Evolutionary conservation across 305 asterid genomes (phyloP).

Genomic region (Coffea humblotiana): DNA sequence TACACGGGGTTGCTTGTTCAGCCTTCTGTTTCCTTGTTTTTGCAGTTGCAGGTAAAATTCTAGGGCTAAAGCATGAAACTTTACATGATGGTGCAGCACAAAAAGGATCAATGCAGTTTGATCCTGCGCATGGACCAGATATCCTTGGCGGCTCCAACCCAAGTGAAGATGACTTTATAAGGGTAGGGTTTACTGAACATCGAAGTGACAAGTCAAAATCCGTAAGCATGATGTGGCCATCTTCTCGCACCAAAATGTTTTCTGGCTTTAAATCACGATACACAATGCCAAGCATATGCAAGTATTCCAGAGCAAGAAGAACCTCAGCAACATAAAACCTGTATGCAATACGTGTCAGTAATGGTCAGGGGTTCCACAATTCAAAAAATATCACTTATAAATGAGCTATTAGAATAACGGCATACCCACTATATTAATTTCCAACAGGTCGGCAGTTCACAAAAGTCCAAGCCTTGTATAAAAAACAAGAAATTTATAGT

Average conservation of each 20-base stretch:
- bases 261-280: conserved; percentile 94
- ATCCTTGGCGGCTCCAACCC: conserved; percentile 63
- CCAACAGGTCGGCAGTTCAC: background rate
- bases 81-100: conserved; percentile 82
- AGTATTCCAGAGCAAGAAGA: conserved; percentile 85
- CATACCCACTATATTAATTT: background rate
- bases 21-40: conserved; percentile 56
- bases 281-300: conserved; percentile 93
- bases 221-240: conserved; percentile 94
- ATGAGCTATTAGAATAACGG: background rate
- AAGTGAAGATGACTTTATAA: conserved; percentile 47
- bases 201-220: conserved; percentile 91
- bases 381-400: background rate
- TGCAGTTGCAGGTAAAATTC: conserved; percentile 53
- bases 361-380: background rate
- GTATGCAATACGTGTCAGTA: conserved; percentile 21
- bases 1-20: conserved; percentile 42
- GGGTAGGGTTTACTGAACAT: conserved; percentile 83
- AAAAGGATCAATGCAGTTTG: conserved; percentile 94
- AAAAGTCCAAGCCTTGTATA: background rate
- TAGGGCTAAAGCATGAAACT: conserved; percentile 86
- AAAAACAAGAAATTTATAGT: background rate
- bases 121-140: conserved; percentile 89
- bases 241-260: conserved; percentile 85
- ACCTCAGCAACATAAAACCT: conserved; percentile 95